Evolutionary conservation across 2,329 filamentous ascomycete species (phyloP), one percentile per base, ranked within the genome.

Genomic region (Colletotrichum cuscutae): DNA sequence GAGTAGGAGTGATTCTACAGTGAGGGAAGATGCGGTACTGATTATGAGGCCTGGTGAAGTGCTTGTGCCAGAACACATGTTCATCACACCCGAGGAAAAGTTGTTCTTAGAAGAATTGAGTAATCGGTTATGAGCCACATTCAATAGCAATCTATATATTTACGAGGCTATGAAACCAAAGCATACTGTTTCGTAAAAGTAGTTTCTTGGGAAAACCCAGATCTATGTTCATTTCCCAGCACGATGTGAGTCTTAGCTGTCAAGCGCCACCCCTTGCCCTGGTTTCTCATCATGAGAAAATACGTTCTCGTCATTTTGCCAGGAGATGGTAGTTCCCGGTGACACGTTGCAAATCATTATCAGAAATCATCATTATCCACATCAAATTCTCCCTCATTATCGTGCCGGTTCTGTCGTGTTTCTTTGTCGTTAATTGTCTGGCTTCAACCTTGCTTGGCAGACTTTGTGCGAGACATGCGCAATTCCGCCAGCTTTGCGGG

Each of bases 81-180:
- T 77, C 54, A 77, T 84, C 24, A 82, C 79, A 66, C 82, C 81
- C 19, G 82, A 84, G 24, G 83, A 84, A 75, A 67, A 78, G 24
- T 77, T 81, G 62, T 65, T 82, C 12, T 68, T 84, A 37, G 82
- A 84, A 74, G 79, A 78, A 24, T 76, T 84, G 72, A 78, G 80
- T 59, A 80, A 79, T 49, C 76, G 82, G 26, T 71, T 83, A 52
- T 83, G 63, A 73, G 1, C 32, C 2, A 1, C 19, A n/a, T 12
- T 54, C 28, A 3, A 35, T n/a, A 26, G 6, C 12, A n/a, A 37
- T 30, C 28, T 35, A 35, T 11, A 5, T 35, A 9, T 11, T 35
- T 28, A 3, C 3, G 22, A 30, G 9, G 28, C 26, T 30, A 57
- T 52, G 11, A 26, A 5, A 13, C 30, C 13, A 24, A 30, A 15